Base-by-base conservation (phyloP, 306 rosid genomes). In the Quercus suber region DNA sequence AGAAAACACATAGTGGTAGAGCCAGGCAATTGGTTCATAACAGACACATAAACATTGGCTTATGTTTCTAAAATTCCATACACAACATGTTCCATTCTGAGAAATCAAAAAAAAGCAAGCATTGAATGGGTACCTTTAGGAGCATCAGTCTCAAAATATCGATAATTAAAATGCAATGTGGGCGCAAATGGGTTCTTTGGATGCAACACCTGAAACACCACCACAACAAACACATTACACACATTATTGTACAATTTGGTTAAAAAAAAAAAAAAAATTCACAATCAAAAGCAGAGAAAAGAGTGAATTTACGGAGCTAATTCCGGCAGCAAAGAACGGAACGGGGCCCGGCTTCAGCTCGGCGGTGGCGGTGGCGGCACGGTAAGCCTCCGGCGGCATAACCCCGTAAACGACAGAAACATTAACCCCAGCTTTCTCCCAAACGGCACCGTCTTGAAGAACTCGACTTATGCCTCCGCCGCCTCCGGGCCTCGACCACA, bases 131-230 rank as follows among this genome's bases (percentile, higher is more conserved):
- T 81, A 92, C 98, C 99, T 85, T 88, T 80, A 9, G 97, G 90
- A 76, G 98, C 92, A 81, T 93, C 99, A 1, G 99, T 95, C 86
- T 95, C 99, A 35, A 95, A 95, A 83, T 95, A 95, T 55, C 98
- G 92, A 84, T 93, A 95, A 83, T 95, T 95, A 89, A 95, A 95
- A 80, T 95, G 99, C 76, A 95, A 35, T 5, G 98, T 95, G 2
- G 99, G 99, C 45, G 99, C 99, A 88, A 93, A 93, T 0, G 99
- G 99, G 71, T 95, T 95, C 86, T 95, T 95, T 0, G 99, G 99
- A 78, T 95, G 99, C 69, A 95, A 86, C 79, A 95, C 99, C 99
- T 95, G 78, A 75, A 65, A 79, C 30, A 78, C n/a, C 61, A 63
- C 61, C 11, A 49, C 27, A 37, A 7, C 45, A 41, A 41, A 41